Percentiles rank a stretch among this genome's conserved stretches.
These are phyloP conservation scores for Psilocybe subaeruginosa DNA, from an alignment of 768 basidiomycete genomes.

Conservation along the genomic window DNA sequence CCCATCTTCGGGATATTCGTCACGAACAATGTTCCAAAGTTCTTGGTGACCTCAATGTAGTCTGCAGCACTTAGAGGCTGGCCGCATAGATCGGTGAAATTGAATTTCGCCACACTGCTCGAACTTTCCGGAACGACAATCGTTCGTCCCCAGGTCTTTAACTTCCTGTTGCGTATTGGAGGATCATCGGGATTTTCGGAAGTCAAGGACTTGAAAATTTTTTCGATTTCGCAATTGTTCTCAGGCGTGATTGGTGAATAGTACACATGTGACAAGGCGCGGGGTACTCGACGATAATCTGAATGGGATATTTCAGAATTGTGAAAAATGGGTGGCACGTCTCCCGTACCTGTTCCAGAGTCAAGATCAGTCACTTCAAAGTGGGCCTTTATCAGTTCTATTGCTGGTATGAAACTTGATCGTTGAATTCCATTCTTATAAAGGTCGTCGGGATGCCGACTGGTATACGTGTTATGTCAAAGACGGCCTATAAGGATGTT, in stretches of 20 bases:
- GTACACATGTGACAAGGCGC: slow-evolving; percentile 93
- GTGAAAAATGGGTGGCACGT: slow-evolving; percentile 1
- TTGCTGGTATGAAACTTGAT: slow-evolving; percentile 91
- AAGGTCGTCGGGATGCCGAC: slow-evolving; percentile 95
- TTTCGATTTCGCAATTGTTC: slow-evolving; percentile 71
- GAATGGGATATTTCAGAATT: slow-evolving; percentile 3
- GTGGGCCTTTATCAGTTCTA: slow-evolving; percentile 86
- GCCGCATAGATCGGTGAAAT: slow-evolving; percentile 86
- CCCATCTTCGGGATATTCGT: slow-evolving; percentile 89
- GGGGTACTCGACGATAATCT: slow-evolving; percentile 96
- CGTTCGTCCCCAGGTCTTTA: slow-evolving; percentile 91
- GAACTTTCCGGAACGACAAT: slow-evolving; percentile 81
- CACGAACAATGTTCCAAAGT: slow-evolving; percentile 87
- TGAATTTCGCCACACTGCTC: slow-evolving; percentile 80
- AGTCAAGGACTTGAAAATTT: slow-evolving; percentile 81
- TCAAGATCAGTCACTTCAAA: slow-evolving; percentile 92
- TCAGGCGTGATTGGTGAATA: slow-evolving; percentile 76
- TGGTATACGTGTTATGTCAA: slow-evolving; percentile 31
- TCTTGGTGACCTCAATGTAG: slow-evolving; percentile 90
- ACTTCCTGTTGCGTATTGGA: slow-evolving; percentile 59
- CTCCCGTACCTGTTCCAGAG: slow-evolving; percentile 84
- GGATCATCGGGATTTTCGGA: slow-evolving; percentile 55
- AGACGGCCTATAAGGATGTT: not conserved
- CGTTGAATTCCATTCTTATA: slow-evolving; percentile 99
- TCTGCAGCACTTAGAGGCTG: slow-evolving; percentile 92